Evolutionary conservation across 805 yeast genomes (phyloP).

Genomic region (Saturnispora diversa): DNA sequence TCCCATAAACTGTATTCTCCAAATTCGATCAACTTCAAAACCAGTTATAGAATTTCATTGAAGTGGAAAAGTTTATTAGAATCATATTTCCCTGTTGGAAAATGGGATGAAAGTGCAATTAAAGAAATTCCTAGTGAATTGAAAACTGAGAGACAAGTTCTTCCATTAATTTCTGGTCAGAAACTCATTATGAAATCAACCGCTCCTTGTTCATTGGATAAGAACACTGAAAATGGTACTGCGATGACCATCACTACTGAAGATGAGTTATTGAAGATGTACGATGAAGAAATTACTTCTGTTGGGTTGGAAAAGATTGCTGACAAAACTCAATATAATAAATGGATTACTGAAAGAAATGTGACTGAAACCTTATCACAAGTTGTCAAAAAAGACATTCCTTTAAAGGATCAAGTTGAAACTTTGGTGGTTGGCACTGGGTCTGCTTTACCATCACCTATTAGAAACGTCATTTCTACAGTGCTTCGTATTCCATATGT

Average conservation of each 20-base stretch:
- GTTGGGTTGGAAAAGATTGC: conserved; percentile 10
- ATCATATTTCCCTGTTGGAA: conserved; percentile 37
- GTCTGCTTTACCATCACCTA: conserved; percentile 77
- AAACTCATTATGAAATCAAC: conserved; percentile 19
- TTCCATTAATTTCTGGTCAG: conserved; percentile 27
- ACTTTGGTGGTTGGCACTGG: conserved; percentile 85
- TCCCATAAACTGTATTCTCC: conserved; percentile 65
- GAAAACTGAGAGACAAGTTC: conserved; percentile 15
- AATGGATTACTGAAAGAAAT: conserved; percentile 7
- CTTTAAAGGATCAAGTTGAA: conserved; percentile 48
- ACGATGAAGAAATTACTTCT: conserved; percentile 23
- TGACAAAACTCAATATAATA: conserved; percentile 12
- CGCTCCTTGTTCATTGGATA: conserved; percentile 6
- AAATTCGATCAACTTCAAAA: conserved; percentile 49
- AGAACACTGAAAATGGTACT: conserved; percentile 7
- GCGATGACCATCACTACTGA: conserved; percentile 17
- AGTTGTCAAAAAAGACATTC: conserved; percentile 14
- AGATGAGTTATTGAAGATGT: conserved; percentile 20
- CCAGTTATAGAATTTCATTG: conserved; percentile 45
- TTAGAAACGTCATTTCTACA: conserved; percentile 79
- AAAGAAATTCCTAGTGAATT: conserved; percentile 21
- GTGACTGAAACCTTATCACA: conserved; percentile 5
- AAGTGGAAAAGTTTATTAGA: conserved; percentile 50
- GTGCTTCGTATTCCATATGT: conserved; percentile 60
- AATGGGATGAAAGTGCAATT: conserved; percentile 25